A percentile compares a stretch with the other conserved stretches of the same genome.
Evolutionary conservation across 495 filamentous ascomycete genomes (phyloP).

Genomic region (Tuber brumale): DNA sequence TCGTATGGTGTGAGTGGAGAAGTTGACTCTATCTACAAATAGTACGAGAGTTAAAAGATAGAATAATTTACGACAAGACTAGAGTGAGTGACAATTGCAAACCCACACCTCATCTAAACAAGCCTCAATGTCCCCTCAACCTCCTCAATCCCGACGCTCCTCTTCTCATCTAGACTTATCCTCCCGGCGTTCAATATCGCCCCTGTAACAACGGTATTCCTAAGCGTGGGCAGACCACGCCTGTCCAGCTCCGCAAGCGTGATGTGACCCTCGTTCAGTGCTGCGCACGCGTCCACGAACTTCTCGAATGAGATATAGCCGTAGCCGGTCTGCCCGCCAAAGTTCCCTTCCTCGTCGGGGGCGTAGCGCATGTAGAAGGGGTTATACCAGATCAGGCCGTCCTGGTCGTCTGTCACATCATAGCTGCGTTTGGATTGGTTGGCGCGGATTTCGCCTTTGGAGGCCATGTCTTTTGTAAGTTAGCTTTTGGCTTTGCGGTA

Average conservation of each 20-base stretch:
- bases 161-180: conserved; percentile 69
- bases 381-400: conserved; percentile 74
- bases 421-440: conserved; percentile 94
- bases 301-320: conserved; percentile 94
- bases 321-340: conserved; percentile 82
- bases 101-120: conserved; percentile 47
- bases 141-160: conserved; percentile 65
- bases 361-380: conserved; percentile 98
- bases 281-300: conserved; percentile 79
- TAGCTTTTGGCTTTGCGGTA: neutral
- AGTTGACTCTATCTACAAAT: neutral
- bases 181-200: conserved; percentile 86
- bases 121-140: conserved; percentile 61
- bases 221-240: conserved; percentile 73
- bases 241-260: conserved; percentile 69
- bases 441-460: conserved; percentile 74
- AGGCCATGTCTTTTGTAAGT: conserved; percentile 57
- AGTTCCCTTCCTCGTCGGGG: conserved; percentile 91
- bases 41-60: neutral
- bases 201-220: conserved; percentile 82
- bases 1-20: neutral
- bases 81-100: neutral
- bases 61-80: neutral
- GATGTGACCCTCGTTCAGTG: conserved; percentile 63
- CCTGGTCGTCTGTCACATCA: conserved; percentile 78